phyloP scores from a whole-genome alignment of 345 rosid species.

The Lumnitzera racemosa region DNA sequence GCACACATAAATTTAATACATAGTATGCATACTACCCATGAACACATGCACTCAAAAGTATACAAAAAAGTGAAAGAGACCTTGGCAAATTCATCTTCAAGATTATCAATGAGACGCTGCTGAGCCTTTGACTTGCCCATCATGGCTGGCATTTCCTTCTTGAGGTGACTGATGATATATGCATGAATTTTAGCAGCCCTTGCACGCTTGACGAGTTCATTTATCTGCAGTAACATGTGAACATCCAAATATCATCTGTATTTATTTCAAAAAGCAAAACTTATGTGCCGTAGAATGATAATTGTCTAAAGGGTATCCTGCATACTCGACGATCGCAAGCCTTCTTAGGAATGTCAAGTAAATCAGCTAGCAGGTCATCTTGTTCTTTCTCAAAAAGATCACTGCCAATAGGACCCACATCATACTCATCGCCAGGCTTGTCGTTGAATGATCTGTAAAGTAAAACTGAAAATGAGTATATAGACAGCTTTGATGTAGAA shows the following conservation, averaged over 20 bases:
- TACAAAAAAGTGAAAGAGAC: constrained; percentile 18
- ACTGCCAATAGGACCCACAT: constrained; percentile 57
- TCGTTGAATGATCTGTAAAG: constrained; percentile 75
- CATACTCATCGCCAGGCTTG: constrained; percentile 56
- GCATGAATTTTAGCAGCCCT: constrained; percentile 94
- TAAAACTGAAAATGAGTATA: constrained; percentile 2
- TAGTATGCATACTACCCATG: too few relatives aligned
- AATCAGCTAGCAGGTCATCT: constrained; percentile 65
- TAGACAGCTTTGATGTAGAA: background rate
- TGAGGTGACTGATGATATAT: constrained; percentile 80
- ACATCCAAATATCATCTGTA: background rate
- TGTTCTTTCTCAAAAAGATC: constrained; percentile 93
- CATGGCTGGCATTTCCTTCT: constrained; percentile 92
- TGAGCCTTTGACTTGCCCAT: constrained; percentile 96
- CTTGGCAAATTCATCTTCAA: constrained; percentile 75
- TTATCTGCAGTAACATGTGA: constrained; percentile 37
- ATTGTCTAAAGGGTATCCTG: constrained; percentile 21
- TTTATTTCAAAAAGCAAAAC: background rate
- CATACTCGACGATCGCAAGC: constrained; percentile 90
- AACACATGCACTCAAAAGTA: too few relatives aligned
- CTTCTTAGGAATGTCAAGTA: constrained; percentile 73
- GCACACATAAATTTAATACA: background rate
- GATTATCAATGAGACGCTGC: constrained; percentile 68
- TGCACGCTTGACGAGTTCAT: constrained; percentile 92
- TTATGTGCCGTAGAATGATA: background rate